Evolutionary conservation across 352 stramenopile species (phyloP).

Genomic region (Globisporangium camurandrum): DNA sequence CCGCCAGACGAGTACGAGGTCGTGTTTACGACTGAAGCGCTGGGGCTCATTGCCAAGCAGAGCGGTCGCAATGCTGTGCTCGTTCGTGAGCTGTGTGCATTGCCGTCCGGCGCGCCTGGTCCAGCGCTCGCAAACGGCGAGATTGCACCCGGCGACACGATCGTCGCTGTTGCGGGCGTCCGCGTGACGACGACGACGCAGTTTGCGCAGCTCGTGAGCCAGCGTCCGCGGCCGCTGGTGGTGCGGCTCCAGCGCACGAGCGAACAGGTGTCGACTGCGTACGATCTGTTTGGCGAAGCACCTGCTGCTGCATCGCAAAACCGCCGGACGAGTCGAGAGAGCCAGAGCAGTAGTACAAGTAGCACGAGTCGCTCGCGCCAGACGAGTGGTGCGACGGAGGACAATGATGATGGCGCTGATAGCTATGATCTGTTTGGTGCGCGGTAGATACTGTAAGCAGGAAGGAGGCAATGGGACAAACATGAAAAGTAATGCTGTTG

Average conservation of each 20-base stretch:
- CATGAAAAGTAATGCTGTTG: too few relatives aligned
- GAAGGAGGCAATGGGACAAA: too few relatives aligned
- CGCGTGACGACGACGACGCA: slow-evolving; percentile 56
- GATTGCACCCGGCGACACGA: slow-evolving; percentile 56
- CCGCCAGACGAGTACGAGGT: slow-evolving; percentile 61
- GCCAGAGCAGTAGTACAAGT: neutral
- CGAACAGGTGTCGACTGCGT: slow-evolving; percentile 34
- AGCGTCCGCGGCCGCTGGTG: slow-evolving; percentile 49
- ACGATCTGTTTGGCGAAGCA: slow-evolving; percentile 65
- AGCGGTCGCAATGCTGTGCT: slow-evolving; percentile 49
- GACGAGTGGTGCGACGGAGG: neutral
- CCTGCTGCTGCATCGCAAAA: neutral
- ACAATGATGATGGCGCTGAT: too few relatives aligned
- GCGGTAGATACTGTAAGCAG: too few relatives aligned
- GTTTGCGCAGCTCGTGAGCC: slow-evolving; percentile 64
- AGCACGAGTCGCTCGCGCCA: neutral
- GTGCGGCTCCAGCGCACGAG: slow-evolving; percentile 55
- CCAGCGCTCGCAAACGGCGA: slow-evolving; percentile 37
- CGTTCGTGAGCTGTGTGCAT: slow-evolving; percentile 51
- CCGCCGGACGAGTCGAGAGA: neutral
- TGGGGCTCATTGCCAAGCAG: slow-evolving; percentile 72
- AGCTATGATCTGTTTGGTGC: neutral
- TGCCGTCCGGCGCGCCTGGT: slow-evolving; percentile 35
- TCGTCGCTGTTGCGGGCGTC: slow-evolving; percentile 66
- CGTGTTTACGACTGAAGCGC: slow-evolving; percentile 39